A percentile compares a stretch with the other conserved stretches of the same genome.
Evolutionary conservation across 1,284 basidiomycete species (phyloP).

Genomic region (Ceraceosorus guamensis): DNA sequence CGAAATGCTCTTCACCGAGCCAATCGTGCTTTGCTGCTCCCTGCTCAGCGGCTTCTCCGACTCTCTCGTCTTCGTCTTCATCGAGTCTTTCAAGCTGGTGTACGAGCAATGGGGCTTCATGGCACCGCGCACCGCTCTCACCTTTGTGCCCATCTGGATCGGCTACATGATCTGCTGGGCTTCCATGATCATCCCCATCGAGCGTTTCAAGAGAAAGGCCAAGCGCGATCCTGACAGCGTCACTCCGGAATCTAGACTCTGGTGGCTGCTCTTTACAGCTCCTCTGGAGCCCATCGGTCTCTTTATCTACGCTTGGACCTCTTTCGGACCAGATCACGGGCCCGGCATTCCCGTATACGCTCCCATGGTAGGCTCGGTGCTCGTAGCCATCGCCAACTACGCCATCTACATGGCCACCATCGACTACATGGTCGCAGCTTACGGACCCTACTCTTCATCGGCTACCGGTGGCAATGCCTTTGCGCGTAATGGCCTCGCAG

Average conservation of each 20-base stretch:
- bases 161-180: slow-evolving; percentile 50
- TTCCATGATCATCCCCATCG: slow-evolving; percentile 48
- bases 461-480: slow-evolving; percentile 49
- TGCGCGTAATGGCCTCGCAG: slow-evolving; percentile 49
- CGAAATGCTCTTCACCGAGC: slow-evolving; percentile 49
- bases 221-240: slow-evolving; percentile 34
- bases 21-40: slow-evolving; percentile 51
- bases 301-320: slow-evolving; percentile 52
- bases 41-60: slow-evolving; percentile 51
- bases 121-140: slow-evolving; percentile 43
- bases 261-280: slow-evolving; percentile 48
- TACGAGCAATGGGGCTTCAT: slow-evolving; percentile 50
- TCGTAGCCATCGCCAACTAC: slow-evolving; percentile 51
- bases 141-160: slow-evolving; percentile 50
- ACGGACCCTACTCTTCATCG: slow-evolving; percentile 50
- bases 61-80: slow-evolving; percentile 51
- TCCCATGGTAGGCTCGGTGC: slow-evolving; percentile 49
- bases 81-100: slow-evolving; percentile 50
- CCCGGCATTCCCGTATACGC: slow-evolving; percentile 50
- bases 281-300: slow-evolving; percentile 51
- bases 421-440: slow-evolving; percentile 44
- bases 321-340: slow-evolving; percentile 40
- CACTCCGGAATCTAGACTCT: slow-evolving; percentile 49
- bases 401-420: slow-evolving; percentile 47
- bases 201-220: slow-evolving; percentile 33